These are phyloP conservation scores for Aspergillus carlsbadensis DNA, from an alignment of 495 filamentous ascomycete species.

Conservation along the genomic window DNA sequence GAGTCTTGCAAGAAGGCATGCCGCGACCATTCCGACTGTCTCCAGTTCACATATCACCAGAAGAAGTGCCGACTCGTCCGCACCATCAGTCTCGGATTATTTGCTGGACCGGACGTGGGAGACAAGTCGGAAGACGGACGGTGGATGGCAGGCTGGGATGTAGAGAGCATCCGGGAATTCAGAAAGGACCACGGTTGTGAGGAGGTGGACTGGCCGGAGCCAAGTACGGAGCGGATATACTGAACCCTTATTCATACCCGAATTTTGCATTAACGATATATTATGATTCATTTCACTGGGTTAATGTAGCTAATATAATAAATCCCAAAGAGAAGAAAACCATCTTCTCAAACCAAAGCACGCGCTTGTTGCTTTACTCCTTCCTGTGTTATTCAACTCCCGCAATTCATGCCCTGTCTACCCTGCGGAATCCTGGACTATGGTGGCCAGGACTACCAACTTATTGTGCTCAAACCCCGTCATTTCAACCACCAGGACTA, in stretches of 20 bases:
- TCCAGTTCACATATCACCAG: slow-evolving; percentile 30
- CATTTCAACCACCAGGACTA: too few species aligned
- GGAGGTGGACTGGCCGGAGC: slow-evolving; percentile 30
- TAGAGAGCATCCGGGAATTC: slow-evolving; percentile 29
- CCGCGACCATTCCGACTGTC: slow-evolving; percentile 25
- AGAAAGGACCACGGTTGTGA: slow-evolving; percentile 18
- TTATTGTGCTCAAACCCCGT: too few species aligned
- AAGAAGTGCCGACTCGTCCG: slow-evolving; percentile 27
- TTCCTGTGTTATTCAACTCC: too few species aligned
- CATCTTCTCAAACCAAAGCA: too few species aligned
- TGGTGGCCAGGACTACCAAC: too few species aligned
- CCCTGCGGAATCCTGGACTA: too few species aligned
- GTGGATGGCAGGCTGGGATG: slow-evolving; percentile 33
- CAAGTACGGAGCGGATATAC: slow-evolving; percentile 31
- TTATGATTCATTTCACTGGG: not conserved
- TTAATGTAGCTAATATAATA: not conserved
- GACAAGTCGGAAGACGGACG: slow-evolving; percentile 7
- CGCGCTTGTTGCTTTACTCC: too few species aligned
- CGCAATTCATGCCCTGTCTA: too few species aligned
- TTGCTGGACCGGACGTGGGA: slow-evolving; percentile 2
- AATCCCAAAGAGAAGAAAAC: too few species aligned
- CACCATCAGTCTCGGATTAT: slow-evolving; percentile 26
- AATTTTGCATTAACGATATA: not conserved
- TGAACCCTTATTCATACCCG: slow-evolving; percentile 10
- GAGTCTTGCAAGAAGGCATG: slow-evolving; percentile 28